Evolutionary conservation across 2,329 filamentous ascomycete genomes (phyloP), one percentile per base, ranked within the genome.

Genomic region (Nigrospora sphaerica): DNA sequence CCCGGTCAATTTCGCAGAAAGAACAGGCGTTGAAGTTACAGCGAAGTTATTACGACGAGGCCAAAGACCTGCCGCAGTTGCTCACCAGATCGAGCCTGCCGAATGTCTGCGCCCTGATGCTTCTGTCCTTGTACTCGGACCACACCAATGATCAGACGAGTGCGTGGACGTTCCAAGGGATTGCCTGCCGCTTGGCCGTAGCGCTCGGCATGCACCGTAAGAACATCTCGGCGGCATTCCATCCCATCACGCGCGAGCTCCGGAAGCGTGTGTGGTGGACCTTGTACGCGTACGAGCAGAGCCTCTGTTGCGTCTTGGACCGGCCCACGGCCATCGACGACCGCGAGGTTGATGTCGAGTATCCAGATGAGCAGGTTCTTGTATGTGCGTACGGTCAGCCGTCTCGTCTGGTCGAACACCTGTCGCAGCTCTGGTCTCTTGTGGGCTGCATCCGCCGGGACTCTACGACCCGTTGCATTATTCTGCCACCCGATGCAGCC

Each of bases 151-250:
- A 71, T 47, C 59, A 66, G 28, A 71, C 66, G 33, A 65, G 61
- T 43, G 62, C 65, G 1, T 71, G 66, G 60, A 59, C 67, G 42
- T 56, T 69, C 4, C 60, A 70, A 10, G 68, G 68, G 3, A 62
- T 63, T 33, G 67, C 64, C 11, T 66, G 65, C 13, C 62, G 67
- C 13, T 65, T 71, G 60, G 66, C 68, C 3, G 66, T 69, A 45
- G 67, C 66, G 14, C 59, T 71, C 44, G 68, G 68, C 4, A 67
- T 72, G 64, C 69, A 72, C 49, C 62, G 67, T 32, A 66, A 70
- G 50, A 62, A 59, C 31, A 58, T 63, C 0, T 64, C 63, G 14
- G 55, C 58, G 32, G 59, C 64, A 2, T 67, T 70, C 45, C 60
- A 67, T 11, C 46, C 51, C 19, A 39, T 57, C 3, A 52, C 59